Conservation (phyloP, 2,329 filamentous ascomycete genomes). For the Fusarium incarnatum region DNA sequence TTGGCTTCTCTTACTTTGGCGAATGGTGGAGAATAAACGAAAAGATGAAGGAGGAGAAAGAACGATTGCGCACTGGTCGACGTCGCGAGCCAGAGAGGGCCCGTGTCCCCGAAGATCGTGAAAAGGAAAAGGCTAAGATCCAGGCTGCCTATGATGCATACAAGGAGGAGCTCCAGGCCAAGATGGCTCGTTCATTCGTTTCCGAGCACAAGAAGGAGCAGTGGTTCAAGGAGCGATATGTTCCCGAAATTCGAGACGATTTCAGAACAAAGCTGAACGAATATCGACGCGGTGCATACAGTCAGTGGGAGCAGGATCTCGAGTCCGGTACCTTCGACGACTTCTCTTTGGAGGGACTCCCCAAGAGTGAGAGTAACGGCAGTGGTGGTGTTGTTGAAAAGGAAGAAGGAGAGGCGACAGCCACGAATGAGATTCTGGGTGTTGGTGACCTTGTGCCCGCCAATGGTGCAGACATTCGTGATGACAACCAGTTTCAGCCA, state of each 20-base stretch:
- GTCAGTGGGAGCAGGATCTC: conserved; percentile 89
- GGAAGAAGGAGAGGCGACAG: conserved; percentile 93
- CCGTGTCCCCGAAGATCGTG: conserved; percentile 78
- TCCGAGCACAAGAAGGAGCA: conserved; percentile 93
- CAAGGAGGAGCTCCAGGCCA: conserved; percentile 75
- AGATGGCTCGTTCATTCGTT: conserved; percentile 91
- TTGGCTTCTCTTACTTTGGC: conserved; percentile 86
- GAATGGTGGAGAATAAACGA: conserved; percentile 90
- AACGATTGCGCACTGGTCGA: conserved; percentile 75
- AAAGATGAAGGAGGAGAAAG: conserved; percentile 84
- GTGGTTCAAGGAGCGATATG: conserved; percentile 97
- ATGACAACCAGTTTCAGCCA: conserved; percentile 88
- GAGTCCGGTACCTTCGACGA: conserved; percentile 90
- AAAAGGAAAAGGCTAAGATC: conserved; percentile 82
- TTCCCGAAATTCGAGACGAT: conserved; percentile 81
- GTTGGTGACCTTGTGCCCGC: conserved; percentile 91
- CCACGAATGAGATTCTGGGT: conserved; percentile 90
- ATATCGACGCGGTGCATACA: conserved; percentile 81
- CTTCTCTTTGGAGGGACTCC: conserved; percentile 92
- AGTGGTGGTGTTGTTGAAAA: conserved; percentile 88
- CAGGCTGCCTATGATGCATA: conserved; percentile 76
- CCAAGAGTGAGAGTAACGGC: conserved; percentile 92
- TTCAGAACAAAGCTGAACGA: conserved; percentile 82
- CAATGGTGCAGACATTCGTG: conserved; percentile 85
- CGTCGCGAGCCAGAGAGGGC: conserved; percentile 72